Conservation (phyloP, 2,329 filamentous ascomycete genomes). For the Parastagonospora nodorum region DNA sequence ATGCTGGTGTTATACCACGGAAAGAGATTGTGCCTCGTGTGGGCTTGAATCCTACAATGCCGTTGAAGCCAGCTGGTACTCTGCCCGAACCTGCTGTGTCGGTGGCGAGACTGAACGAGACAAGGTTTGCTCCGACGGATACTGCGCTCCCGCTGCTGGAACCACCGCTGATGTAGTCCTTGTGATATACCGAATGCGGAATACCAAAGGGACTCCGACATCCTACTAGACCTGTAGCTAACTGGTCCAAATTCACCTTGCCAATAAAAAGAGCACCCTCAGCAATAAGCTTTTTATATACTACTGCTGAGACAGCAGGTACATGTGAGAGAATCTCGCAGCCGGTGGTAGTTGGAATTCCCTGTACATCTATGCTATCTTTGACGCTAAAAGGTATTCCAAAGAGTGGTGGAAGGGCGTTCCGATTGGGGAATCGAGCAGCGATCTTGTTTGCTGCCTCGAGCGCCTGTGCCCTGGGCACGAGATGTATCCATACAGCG, state of each 20-base stretch:
- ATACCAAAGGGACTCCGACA: conserved; percentile 63
- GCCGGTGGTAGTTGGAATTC: conserved; percentile 57
- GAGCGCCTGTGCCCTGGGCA: conserved; percentile 47
- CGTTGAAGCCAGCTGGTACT: conserved; percentile 60
- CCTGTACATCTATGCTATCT: conserved; percentile 60
- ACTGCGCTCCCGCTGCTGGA: conserved; percentile 63
- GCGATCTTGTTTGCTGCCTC: conserved; percentile 50
- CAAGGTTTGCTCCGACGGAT: conserved; percentile 58
- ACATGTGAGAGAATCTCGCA: conserved; percentile 57
- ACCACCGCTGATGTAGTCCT: conserved; percentile 60
- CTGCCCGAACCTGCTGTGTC: conserved; percentile 62
- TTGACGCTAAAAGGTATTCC: conserved; percentile 64
- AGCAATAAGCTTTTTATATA: conserved; percentile 55
- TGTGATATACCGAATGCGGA: conserved; percentile 58
- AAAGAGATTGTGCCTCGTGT: conserved; percentile 60
- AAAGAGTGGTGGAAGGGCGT: conserved; percentile 56
- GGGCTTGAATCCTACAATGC: conserved; percentile 57
- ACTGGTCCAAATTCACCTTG: conserved; percentile 66
- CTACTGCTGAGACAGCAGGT: conserved; percentile 55
- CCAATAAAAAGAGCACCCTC: conserved; percentile 64
- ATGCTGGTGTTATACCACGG: conserved; percentile 59
- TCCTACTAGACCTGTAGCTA: conserved; percentile 65
- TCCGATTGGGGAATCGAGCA: conserved; percentile 47
- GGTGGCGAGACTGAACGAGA: conserved; percentile 62
- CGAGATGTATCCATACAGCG: conserved; percentile 58